These are phyloP conservation scores for Colletotrichum kahawae DNA, from an alignment of 2,329 filamentous ascomycete genomes.

Conservation along the genomic window DNA sequence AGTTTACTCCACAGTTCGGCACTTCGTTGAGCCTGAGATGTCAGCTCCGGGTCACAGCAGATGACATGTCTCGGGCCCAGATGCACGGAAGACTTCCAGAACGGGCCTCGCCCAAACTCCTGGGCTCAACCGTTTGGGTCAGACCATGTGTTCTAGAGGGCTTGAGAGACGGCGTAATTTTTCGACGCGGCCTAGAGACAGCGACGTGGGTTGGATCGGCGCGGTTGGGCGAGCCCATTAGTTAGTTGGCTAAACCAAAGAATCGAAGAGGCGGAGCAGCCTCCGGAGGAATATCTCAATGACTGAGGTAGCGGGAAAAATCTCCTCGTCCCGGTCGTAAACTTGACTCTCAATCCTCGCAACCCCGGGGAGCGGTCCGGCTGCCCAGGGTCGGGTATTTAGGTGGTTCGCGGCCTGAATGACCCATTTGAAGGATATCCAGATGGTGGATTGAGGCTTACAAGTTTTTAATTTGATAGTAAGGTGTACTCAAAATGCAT, in stretches of 20 bases:
- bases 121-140: not conserved
- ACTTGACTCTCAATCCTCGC: not conserved
- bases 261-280: not conserved
- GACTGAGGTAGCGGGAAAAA: rapidly evolving
- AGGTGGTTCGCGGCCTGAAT: not conserved
- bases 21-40: not conserved
- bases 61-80: not conserved
- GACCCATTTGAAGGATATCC: not conserved
- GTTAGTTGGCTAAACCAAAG: not conserved
- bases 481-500: not conserved
- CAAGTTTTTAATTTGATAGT: not conserved
- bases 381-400: not conserved
- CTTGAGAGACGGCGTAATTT: not conserved
- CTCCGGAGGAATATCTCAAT: not conserved
- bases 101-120: not conserved
- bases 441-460: not conserved
- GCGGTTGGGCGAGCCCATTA: not conserved
- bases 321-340: not conserved
- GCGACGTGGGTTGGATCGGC: rapidly evolving
- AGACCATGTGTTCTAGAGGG: not conserved
- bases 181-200: not conserved
- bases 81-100: not conserved
- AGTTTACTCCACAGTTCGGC: not conserved
- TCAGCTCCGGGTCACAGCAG: not conserved
- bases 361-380: not conserved